A percentile compares a stretch with the other conserved stretches of the same genome.
Conservation (phyloP, 352 stramenopile species). For the Phytophthora quininea region DNA sequence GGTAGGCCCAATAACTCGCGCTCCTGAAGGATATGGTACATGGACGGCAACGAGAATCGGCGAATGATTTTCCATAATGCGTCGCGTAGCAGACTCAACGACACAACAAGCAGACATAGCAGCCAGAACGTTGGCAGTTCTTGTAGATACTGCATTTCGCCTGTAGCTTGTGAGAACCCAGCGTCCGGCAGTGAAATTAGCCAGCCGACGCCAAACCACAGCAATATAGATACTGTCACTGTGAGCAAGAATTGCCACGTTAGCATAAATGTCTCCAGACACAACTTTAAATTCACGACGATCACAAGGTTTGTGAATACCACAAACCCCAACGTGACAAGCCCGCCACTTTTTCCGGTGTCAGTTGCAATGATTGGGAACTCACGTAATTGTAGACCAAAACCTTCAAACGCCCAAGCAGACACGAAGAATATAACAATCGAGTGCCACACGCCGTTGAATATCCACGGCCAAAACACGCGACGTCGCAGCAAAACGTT, state of each 20-base stretch:
- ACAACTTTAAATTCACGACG: conserved; percentile 81
- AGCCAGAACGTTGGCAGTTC: conserved; percentile 66
- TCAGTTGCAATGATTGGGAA: conserved; percentile 42
- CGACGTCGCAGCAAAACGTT: conserved; percentile 58
- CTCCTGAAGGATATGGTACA: conserved; percentile 83
- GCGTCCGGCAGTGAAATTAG: conserved; percentile 58
- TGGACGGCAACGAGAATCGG: conserved; percentile 63
- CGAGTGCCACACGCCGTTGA: conserved; percentile 85
- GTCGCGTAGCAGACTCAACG: conserved; percentile 69
- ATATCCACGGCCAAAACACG: conserved; percentile 88
- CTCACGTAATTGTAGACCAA: conserved; percentile 26
- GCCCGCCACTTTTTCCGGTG: conserved; percentile 53
- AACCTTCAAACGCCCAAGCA: conserved; percentile 63
- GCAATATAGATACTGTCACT: conserved; percentile 51
- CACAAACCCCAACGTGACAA: conserved; percentile 76
- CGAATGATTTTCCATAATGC: conserved; percentile 77
- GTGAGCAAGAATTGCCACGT: conserved; percentile 78
- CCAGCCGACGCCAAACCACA: conserved; percentile 73
- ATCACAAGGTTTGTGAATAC: conserved; percentile 84
- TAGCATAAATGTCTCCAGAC: conserved; percentile 73
- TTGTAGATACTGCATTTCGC: conserved; percentile 75
- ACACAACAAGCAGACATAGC: conserved; percentile 62
- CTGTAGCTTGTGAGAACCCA: conserved; percentile 63
- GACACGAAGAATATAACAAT: conserved; percentile 86
- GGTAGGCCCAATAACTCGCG: conserved; percentile 66